phyloP scores from a whole-genome alignment of 495 filamentous ascomycete genomes.

The Durotheca rogersii region DNA sequence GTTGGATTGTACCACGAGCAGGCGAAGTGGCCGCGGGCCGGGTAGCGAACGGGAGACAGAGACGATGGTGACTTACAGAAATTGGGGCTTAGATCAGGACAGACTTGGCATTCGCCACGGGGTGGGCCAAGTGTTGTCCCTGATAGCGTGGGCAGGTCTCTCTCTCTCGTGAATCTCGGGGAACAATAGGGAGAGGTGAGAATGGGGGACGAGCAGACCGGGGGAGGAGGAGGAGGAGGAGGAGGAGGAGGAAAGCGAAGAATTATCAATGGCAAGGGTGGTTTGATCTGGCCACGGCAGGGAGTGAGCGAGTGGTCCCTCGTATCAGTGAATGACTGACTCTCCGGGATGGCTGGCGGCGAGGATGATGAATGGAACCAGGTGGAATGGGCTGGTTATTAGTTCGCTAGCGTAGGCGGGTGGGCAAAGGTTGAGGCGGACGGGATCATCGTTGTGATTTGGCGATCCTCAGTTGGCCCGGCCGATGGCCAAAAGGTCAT shows the following conservation, averaged over 20 bases:
- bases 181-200: no score
- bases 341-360: conserved; percentile 24
- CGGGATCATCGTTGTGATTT: conserved; percentile 22
- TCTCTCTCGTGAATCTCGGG: no score
- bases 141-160: no score
- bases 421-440: conserved; percentile 31
- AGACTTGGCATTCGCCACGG: conserved; percentile 8
- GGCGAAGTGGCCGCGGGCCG: conserved; percentile 23
- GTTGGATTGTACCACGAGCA: conserved; percentile 1
- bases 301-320: not conserved
- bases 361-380: conserved; percentile 29
- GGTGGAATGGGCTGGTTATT: conserved; percentile 24
- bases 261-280: conserved; percentile 13
- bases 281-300: no score
- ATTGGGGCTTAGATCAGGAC: conserved; percentile 6
- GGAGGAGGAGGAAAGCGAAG: conserved; percentile 13
- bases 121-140: no score
- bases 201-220: no score
- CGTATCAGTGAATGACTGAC: conserved; percentile 20
- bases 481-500: conserved; percentile 4
- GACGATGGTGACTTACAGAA: conserved; percentile 25
- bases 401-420: conserved; percentile 9
- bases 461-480: conserved; percentile 19
- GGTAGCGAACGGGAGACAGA: no score
- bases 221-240: conserved; percentile 10